Evolutionary conservation across 2,329 filamentous ascomycete genomes (phyloP).

Genomic region (Torrubiella hemipterigena): DNA sequence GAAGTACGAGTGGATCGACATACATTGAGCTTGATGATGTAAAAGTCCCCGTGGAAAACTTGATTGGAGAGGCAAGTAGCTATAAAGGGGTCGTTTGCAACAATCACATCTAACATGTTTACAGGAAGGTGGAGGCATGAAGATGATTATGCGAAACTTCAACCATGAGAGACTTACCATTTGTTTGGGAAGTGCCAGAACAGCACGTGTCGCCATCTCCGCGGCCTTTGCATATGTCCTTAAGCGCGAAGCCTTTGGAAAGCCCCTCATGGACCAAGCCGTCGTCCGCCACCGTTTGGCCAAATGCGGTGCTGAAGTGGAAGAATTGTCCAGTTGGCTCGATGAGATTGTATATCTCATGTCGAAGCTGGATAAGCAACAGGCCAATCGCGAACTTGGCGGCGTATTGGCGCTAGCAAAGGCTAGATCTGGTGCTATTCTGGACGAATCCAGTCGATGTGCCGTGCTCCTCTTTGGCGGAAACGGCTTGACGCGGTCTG

Average conservation of each 20-base stretch:
- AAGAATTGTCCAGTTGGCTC: conserved; percentile 59
- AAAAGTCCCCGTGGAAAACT: conserved; percentile 36
- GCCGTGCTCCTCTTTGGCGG: conserved; percentile 64
- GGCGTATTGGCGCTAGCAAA: conserved; percentile 63
- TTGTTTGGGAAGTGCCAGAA: conserved; percentile 5
- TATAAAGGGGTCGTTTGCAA: too few species aligned
- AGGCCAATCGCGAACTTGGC: conserved; percentile 51
- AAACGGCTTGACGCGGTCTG: conserved; percentile 57
- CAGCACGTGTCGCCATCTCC: conserved; percentile 17
- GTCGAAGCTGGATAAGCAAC: conserved; percentile 43
- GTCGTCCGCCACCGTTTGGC: conserved; percentile 60
- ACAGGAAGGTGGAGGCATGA: conserved; percentile 40
- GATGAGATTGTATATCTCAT: conserved; percentile 60
- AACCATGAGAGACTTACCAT: conserved; percentile 34
- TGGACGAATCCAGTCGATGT: conserved; percentile 59
- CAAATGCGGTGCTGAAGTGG: conserved; percentile 54
- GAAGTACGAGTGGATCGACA: conserved; percentile 49
- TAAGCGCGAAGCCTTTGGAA: conserved; percentile 23
- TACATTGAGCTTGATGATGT: conserved; percentile 43
- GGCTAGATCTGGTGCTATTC: conserved; percentile 58
- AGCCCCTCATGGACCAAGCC: conserved; percentile 55
- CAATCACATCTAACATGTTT: too few species aligned
- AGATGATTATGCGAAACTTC: conserved; percentile 28
- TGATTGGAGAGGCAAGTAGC: conserved; percentile 40
- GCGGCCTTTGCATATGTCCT: conserved; percentile 22